Base-by-base conservation (phyloP, 2,329 filamentous ascomycete species). In the Elsinoe fawcettii region DNA sequence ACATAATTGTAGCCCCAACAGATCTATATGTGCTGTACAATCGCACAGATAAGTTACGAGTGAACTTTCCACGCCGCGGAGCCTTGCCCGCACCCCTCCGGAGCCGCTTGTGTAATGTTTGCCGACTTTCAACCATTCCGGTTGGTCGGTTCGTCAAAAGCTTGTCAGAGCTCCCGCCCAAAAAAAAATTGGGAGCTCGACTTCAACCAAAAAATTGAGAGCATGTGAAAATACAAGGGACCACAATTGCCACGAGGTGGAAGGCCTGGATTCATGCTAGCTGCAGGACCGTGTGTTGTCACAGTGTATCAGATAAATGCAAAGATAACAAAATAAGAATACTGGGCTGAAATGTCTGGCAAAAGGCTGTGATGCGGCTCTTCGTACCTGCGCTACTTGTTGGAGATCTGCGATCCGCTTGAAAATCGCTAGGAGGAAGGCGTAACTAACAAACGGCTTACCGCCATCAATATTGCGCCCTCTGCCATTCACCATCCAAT, bases 401-500 rank as follows among this genome's bases (percentile, higher is more conserved):
- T 36, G 49, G n/a, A 39, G 49, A 53, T 53, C 49, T 27, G 25
- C 18, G 34, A 53, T 53, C 30, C 30, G 25, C 27, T 30, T 39
- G 30, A 18, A 43, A 53, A 53, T 53, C 49, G 49, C 49, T 25
- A 16, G 37, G 25, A 25, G 49, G 49, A 53, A 53, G 49, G 30
- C 49, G 49, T 30, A 53, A 53, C 49, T 46, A 23, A 53, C 49
- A 53, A 53, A 53, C 49, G 49, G 49, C 49, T 53, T 30, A 53
- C 49, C 49, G 49, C 49, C 32, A 53, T 36, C 49, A 53, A 23
- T 34, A 23, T 23, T 25, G 5, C 18, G 4, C 18, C 32, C 16
- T 39, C 34, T 36, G 16, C 49, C 49, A 39, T 53, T 20, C 41
- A 46, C 41, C 12, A 9, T n/a, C 41, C 41, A 46, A 46, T 46